A percentile compares a stretch with the other conserved stretches of the same genome.
These are phyloP conservation scores for Solanum gracilifrons DNA, from an alignment of 257 asterid genomes.

Conservation along the genomic window DNA sequence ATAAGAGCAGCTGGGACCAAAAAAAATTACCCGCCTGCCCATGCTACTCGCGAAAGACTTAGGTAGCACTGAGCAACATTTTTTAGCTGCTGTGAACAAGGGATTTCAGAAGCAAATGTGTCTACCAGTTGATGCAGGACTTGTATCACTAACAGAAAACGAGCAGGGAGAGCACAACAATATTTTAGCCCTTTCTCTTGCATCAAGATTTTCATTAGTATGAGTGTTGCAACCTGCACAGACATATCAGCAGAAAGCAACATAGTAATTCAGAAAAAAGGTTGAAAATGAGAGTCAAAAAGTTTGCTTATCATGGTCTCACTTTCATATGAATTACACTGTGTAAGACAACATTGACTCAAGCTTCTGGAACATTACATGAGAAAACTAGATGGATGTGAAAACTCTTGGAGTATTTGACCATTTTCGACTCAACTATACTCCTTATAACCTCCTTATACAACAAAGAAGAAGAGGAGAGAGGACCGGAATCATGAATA, in stretches of 20 bases:
- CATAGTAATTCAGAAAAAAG: not conserved
- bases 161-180: not conserved
- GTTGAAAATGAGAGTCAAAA: not conserved
- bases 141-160: not conserved
- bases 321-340: not conserved
- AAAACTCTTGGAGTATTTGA: not conserved
- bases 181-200: not conserved
- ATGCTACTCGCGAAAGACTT: not conserved
- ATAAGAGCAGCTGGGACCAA: not conserved
- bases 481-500: not conserved
- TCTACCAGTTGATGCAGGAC: not conserved
- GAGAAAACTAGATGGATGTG: not conserved
- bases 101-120: not conserved
- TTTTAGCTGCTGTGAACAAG: not conserved
- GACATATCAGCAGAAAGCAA: not conserved
- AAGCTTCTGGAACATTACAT: not conserved
- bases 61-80: not conserved
- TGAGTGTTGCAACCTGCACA: not conserved
- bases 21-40: not conserved
- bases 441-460: not conserved
- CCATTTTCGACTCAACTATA: not conserved
- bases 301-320: not conserved
- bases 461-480: not conserved
- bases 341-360: too few relatives aligned
- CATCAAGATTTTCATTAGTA: not conserved